Evolutionary conservation across 2,329 filamentous ascomycete genomes (phyloP).

Genomic region (Cercospora sesami): DNA sequence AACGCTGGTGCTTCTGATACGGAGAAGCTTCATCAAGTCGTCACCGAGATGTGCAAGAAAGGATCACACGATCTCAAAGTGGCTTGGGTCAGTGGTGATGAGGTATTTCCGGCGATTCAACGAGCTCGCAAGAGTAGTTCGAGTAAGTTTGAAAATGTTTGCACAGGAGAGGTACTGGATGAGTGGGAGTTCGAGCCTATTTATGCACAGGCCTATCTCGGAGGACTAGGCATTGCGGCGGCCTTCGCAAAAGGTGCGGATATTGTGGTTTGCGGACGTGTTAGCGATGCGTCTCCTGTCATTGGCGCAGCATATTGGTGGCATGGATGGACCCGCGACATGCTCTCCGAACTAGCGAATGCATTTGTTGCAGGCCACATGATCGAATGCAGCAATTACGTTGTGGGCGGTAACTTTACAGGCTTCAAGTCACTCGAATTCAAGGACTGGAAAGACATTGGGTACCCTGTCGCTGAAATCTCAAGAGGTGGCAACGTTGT

Average conservation of each 20-base stretch:
- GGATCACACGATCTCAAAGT: conserved; percentile 48
- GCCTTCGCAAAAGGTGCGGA: conserved; percentile 46
- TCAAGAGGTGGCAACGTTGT: conserved; percentile 39
- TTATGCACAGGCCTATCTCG: conserved; percentile 45
- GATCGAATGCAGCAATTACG: conserved; percentile 48
- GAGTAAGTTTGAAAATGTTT: conserved; percentile 39
- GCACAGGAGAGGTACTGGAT: conserved; percentile 42
- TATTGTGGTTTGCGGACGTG: conserved; percentile 49
- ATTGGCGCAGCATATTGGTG: conserved; percentile 50
- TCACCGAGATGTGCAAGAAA: conserved; percentile 40
- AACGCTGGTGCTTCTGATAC: conserved; percentile 61
- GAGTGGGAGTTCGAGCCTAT: conserved; percentile 39
- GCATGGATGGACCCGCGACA: conserved; percentile 45
- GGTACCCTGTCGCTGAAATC: conserved; percentile 42
- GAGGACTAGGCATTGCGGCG: conserved; percentile 46
- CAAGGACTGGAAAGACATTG: conserved; percentile 47
- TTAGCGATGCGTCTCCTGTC: conserved; percentile 47
- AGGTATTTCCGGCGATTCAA: conserved; percentile 40
- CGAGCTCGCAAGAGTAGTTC: conserved; percentile 42
- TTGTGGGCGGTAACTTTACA: conserved; percentile 47
- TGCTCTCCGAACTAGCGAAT: conserved; percentile 45
- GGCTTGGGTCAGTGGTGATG: conserved; percentile 52
- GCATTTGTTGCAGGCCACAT: conserved; percentile 48
- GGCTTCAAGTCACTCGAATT: conserved; percentile 44
- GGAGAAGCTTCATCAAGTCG: conserved; percentile 51